These are phyloP conservation scores for Talaromyces liani DNA, from an alignment of 495 filamentous ascomycete species.

Conservation along the genomic window DNA sequence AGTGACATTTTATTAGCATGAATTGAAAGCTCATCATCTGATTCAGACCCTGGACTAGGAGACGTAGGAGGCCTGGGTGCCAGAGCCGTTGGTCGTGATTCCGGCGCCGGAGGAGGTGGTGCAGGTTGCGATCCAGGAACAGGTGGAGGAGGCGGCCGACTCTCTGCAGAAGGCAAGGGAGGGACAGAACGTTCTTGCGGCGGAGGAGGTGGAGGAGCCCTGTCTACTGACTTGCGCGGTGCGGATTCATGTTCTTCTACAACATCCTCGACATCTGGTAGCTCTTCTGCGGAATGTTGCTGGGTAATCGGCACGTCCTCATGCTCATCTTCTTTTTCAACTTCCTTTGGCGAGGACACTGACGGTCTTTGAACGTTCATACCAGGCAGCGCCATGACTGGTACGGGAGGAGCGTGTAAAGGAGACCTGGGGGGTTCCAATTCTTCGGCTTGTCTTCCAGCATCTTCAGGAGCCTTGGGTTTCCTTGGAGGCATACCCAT, in stretches of 20 bases:
- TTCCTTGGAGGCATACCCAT: conserved; percentile 41
- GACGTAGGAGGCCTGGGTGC: conserved; percentile 46
- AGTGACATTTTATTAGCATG: conserved; percentile 44
- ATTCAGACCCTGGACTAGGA: conserved; percentile 74
- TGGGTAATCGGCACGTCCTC: conserved; percentile 31
- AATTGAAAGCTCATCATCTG: conserved; percentile 88
- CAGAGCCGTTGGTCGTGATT: conserved; percentile 56
- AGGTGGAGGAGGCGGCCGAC: conserved; percentile 40
- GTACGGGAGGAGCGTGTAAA: conserved; percentile 58
- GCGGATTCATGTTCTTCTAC: conserved; percentile 34
- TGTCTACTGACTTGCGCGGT: conserved; percentile 38
- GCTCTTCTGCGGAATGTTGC: conserved; percentile 40
- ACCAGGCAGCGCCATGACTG: conserved; percentile 69
- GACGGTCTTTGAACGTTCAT: conserved; percentile 48
- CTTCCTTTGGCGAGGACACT: conserved; percentile 25
- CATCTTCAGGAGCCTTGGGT: conserved; percentile 44
- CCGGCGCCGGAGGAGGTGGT: conserved; percentile 61
- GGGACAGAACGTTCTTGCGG: conserved; percentile 44
- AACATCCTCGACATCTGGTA: conserved; percentile 59
- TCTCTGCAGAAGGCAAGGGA: conserved; percentile 39
- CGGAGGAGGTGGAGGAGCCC: conserved; percentile 35
- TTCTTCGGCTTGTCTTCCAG: conserved; percentile 49
- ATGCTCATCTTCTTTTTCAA: conserved; percentile 38
- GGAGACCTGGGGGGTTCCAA: conserved; percentile 44
- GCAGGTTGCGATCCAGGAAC: conserved; percentile 55